A percentile compares a stretch with the other conserved stretches of the same genome.
Conservation (phyloP, 495 filamentous ascomycete species). For the Neurospora sp. region DNA sequence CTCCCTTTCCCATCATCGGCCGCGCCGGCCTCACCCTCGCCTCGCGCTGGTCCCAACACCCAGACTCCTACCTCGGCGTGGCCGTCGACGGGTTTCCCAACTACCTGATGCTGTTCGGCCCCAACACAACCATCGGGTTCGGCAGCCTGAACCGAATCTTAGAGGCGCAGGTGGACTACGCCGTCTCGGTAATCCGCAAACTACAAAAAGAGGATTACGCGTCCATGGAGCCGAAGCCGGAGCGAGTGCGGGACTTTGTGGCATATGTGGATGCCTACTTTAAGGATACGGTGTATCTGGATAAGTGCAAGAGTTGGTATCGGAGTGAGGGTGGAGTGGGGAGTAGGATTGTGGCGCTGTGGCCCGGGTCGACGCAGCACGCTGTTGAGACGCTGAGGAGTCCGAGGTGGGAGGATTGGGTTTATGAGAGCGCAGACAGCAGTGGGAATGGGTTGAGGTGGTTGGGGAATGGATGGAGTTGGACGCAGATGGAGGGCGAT, state of each 20-base stretch:
- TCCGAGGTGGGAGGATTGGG: constrained; percentile 36
- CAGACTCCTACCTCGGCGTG: constrained; percentile 54
- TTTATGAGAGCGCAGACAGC: constrained; percentile 19
- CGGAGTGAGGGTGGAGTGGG: constrained; percentile 26
- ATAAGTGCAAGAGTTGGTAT: constrained; percentile 64
- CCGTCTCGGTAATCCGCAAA: constrained; percentile 54
- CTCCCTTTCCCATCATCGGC: constrained; percentile 50
- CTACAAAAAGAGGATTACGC: constrained; percentile 57
- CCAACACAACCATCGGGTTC: constrained; percentile 47
- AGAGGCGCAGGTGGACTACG: constrained; percentile 51
- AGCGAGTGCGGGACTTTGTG: constrained; percentile 50
- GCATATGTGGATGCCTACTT: constrained; percentile 55
- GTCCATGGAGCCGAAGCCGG: constrained; percentile 38
- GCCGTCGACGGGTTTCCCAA: constrained; percentile 59
- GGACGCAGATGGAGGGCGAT: constrained; percentile 33
- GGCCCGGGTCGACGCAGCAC: constrained; percentile 35
- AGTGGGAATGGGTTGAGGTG: constrained; percentile 28
- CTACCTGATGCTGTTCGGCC: constrained; percentile 50
- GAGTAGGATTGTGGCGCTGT: constrained; percentile 28
- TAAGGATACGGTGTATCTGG: constrained; percentile 51
- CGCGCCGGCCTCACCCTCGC: constrained; percentile 37
- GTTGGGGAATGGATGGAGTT: constrained; percentile 43
- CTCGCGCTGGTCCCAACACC: constrained; percentile 38
- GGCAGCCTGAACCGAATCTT: constrained; percentile 46
- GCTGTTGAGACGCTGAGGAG: constrained; percentile 32